Evolutionary conservation across 2,329 filamentous ascomycete species (phyloP).

Genomic region (Pestalotiopsis fici): DNA sequence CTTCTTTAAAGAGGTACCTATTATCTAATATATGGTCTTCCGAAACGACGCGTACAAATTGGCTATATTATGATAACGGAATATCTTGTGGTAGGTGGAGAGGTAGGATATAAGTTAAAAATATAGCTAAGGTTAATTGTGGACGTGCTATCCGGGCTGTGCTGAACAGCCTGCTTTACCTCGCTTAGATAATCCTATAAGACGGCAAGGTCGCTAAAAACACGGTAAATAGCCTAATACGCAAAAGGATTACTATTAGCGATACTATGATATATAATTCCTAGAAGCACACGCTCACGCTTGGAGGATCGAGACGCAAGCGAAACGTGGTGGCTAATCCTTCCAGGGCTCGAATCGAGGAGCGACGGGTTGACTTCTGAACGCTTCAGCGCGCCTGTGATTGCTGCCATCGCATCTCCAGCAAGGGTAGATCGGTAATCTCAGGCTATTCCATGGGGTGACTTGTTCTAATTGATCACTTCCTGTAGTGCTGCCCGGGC

Average conservation of each 20-base stretch:
- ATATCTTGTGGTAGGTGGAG: constrained; percentile 11
- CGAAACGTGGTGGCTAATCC: no score
- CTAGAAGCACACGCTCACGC: neutral
- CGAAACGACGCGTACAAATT: neutral
- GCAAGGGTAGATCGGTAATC: no score
- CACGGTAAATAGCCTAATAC: neutral
- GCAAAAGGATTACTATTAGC: neutral
- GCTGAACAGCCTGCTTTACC: neutral
- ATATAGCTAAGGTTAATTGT: constrained; percentile 1
- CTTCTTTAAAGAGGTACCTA: neutral
- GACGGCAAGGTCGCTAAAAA: neutral
- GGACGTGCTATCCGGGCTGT: neutral
- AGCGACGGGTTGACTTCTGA: no score
- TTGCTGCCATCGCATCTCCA: no score
- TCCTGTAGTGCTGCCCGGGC: no score
- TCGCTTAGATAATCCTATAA: neutral
- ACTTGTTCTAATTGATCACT: no score
- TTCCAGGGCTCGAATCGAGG: no score
- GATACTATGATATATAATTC: neutral
- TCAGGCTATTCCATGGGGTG: no score
- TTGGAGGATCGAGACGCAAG: no score
- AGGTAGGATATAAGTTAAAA: constrained; percentile 10
- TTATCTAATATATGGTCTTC: neutral
- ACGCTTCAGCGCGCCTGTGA: no score
- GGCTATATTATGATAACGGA: constrained; percentile 10